Base-by-base conservation (phyloP, 1,284 basidiomycete species). In the Leccinum glutinopallens region DNA sequence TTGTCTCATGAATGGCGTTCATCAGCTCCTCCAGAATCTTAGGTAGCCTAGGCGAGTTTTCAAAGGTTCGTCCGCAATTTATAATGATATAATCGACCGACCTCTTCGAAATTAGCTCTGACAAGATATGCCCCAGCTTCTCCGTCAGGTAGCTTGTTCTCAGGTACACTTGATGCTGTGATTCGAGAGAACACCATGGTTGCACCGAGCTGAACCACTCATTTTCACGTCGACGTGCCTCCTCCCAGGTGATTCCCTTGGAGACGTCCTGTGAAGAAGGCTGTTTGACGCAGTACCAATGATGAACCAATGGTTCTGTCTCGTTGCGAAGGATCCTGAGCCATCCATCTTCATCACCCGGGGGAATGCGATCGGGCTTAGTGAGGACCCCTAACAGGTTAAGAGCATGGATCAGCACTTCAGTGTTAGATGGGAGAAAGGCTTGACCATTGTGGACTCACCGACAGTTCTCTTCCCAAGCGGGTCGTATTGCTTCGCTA, bases 281-380 rank as follows among this genome's bases (percentile, higher is more conserved):
- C 60, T 90, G 90, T 69, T 91, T 91, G 10, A 92, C 89, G 60
- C 86, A 87, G 70, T 82, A 92, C 89, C 90, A 92, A 10, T 87
- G 86, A 63, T 91, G 84, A 7, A 80, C 75, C 1, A 91, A 78
- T 0, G 82, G 71, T 60, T 88, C 84, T 13, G 79, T 79, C 53
- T 88, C 83, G 63, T 88, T 84, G 7, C 80, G 77, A 39, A 91
- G 82, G 56, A 88, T 83, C 0, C 74, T 72, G 8, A 91, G 65
- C 91, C 91, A 93, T 1, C 69, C 70, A 0, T 72, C 68, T 66
- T 91, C 87, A 35, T 91, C 87, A 0, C 89, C 90, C 0, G 69
- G 6, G 0, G 83, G 84, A 57, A 92, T 90, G 4, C 87, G 84
- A 71, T 93, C 92, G 0, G 91, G 89, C 71, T 29, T 29, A 29